Percentiles rank a stretch among this genome's conserved stretches.
Evolutionary conservation across 2,329 filamentous ascomycete genomes (phyloP).

Genomic region (Diplodia sapinea): DNA sequence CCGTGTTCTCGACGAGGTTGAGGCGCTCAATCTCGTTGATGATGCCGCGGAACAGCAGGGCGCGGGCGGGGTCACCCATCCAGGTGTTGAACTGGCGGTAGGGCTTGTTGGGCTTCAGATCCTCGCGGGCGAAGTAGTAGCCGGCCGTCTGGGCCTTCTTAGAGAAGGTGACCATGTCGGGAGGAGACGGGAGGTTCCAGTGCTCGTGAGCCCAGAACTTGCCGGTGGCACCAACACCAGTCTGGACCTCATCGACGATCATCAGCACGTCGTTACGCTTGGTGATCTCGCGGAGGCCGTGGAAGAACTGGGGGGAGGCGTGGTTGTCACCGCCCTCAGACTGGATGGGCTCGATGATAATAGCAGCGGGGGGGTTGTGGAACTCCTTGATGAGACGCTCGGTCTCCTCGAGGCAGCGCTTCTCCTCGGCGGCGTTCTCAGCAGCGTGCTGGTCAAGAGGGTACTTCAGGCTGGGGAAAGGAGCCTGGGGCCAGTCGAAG

Average conservation of each 20-base stretch:
- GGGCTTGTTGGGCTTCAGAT: slow-evolving; percentile 84
- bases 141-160: slow-evolving; percentile 95
- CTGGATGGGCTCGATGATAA: slow-evolving; percentile 89
- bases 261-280: slow-evolving; percentile 77
- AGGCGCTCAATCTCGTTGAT: slow-evolving; percentile 78
- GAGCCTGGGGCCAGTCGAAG: slow-evolving; percentile 92
- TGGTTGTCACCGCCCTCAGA: slow-evolving; percentile 96
- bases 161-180: slow-evolving; percentile 93
- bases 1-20: slow-evolving; percentile 80
- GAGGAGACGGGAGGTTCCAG: slow-evolving; percentile 79
- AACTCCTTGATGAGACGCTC: slow-evolving; percentile 80
- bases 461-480: slow-evolving; percentile 86
- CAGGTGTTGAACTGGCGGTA: slow-evolving; percentile 98
- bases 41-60: slow-evolving; percentile 85
- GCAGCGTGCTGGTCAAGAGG: slow-evolving; percentile 78
- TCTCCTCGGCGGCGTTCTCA: slow-evolving; percentile 83
- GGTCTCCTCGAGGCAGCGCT: slow-evolving; percentile 79
- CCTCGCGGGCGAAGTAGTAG: slow-evolving; percentile 85
- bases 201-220: slow-evolving; percentile 98
- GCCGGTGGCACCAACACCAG: slow-evolving; percentile 87
- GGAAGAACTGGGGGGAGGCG: slow-evolving; percentile 86
- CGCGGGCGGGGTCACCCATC: slow-evolving; percentile 91
- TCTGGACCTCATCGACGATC: slow-evolving; percentile 95
- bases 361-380: slow-evolving; percentile 79
- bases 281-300: slow-evolving; percentile 78